A percentile compares a stretch with the other conserved stretches of the same genome.
Evolutionary conservation across 129 eudicot species (phyloP).

Genomic region (Escallonia herrerae): DNA sequence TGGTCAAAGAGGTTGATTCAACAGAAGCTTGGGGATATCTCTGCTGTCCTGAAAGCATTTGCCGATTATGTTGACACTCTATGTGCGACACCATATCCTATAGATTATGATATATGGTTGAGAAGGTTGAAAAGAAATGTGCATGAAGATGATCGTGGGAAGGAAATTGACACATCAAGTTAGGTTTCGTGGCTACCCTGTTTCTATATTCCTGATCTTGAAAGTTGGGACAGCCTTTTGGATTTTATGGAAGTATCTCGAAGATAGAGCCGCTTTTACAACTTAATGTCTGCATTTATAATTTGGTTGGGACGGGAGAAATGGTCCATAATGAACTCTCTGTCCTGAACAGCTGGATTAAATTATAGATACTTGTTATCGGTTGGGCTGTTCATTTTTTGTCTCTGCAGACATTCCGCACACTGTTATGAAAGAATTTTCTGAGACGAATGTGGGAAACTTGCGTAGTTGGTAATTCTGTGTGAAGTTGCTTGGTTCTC

Average conservation of each 20-base stretch:
- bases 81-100: slow-evolving; percentile 93
- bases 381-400: not conserved
- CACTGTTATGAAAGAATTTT: not conserved
- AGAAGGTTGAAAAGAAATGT: slow-evolving; percentile 73
- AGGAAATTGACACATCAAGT: slow-evolving; percentile 46
- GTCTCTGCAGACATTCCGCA: not conserved
- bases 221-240: not conserved
- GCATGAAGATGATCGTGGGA: slow-evolving; percentile 53
- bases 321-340: not conserved
- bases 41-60: slow-evolving; percentile 94
- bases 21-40: slow-evolving; percentile 89
- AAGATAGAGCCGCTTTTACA: not conserved
- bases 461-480: not conserved
- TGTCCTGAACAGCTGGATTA: not conserved
- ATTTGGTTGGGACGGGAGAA: not conserved
- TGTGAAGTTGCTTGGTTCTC: not conserved
- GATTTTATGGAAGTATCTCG: not conserved
- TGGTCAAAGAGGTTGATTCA: slow-evolving; percentile 96
- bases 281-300: not conserved
- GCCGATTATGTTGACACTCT: slow-evolving; percentile 95
- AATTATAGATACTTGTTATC: not conserved
- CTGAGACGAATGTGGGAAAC: not conserved
- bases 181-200: slow-evolving; percentile 8
- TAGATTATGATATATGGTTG: slow-evolving; percentile 81
- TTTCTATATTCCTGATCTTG: not conserved